Base-by-base conservation (phyloP, 306 rosid genomes). In the Cucurbita moschata region DNA sequence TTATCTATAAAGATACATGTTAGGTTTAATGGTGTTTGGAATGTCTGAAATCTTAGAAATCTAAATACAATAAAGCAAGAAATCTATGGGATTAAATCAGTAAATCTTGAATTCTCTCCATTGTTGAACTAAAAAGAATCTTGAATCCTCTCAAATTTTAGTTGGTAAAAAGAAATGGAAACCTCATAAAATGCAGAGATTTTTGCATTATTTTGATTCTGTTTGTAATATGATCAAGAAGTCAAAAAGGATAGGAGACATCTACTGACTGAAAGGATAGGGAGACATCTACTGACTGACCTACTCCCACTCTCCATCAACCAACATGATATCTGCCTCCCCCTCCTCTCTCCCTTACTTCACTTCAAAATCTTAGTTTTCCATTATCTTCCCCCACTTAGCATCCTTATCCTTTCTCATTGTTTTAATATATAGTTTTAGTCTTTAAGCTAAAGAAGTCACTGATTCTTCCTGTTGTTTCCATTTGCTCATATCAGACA, bases 281-380 rank as follows among this genome's bases (percentile, higher is more conserved):
- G 30, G 30, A 68, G 73, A 49, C 57, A 68, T 68, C 73, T 57
- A 68, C 73, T 68, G 73, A 68, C 55, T 21, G 19, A 67, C 73
- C 73, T 46, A 67, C 73, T 67, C 73, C 73, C 73, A 66, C 72
- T 67, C 53, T 65, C 73, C 56, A 67, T 67, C 73, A 44, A 67
- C 73, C 73, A 67, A 67, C 73, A 68, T 68, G 57, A 68, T 26
- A 68, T 57, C 57, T 68, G 57, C 73, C 73, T 46, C 39, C 13
- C 13, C 73, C 2, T 39, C 67, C 67, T 59, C 18, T 59, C 18
- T 59, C 21, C 40, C 66, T 26, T 26, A 26, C 26, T 65, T 65
- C 71, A 42, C 71, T 64, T 64, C 71, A 40, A 4, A 18, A 42
- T 52, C 52, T 65, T 18, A 9, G 42, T 67, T 67, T 46, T 46